Conservation (phyloP, 257 asterid genomes). For the Penstemon eatonii region DNA sequence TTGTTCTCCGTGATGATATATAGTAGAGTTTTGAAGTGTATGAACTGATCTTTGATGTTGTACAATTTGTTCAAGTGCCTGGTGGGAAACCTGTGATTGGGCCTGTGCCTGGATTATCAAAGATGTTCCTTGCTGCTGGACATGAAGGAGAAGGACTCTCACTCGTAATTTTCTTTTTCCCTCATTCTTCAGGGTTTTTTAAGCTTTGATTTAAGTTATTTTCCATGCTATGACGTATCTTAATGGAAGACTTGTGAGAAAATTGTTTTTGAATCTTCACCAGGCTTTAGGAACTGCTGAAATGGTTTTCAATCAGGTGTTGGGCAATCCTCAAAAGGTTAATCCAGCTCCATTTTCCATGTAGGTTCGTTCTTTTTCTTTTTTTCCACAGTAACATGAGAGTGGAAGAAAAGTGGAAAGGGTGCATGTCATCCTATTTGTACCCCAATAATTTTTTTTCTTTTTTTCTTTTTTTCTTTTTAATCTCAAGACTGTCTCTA, state of each 20-base stretch:
- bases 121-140: slow-evolving; percentile 77
- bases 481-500: too few species aligned
- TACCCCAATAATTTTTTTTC: too few species aligned
- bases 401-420: neutral
- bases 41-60: slow-evolving; percentile 20
- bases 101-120: slow-evolving; percentile 70
- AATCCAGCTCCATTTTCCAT: slow-evolving; percentile 65
- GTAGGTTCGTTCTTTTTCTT: slow-evolving; percentile 28
- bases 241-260: slow-evolving; percentile 1
- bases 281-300: slow-evolving; percentile 97
- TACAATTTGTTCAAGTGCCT: slow-evolving; percentile 52
- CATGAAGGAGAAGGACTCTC: slow-evolving; percentile 99
- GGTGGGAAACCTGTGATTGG: slow-evolving; percentile 87
- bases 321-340: slow-evolving; percentile 65
- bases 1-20: neutral
- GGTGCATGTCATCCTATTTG: too few species aligned
- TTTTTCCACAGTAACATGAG: neutral
- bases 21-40: neutral
- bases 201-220: neutral
- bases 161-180: slow-evolving; percentile 47
- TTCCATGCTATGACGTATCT: neutral
- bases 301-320: slow-evolving; percentile 78
- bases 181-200: slow-evolving; percentile 8
- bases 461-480: too few species aligned
- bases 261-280: slow-evolving; percentile 13